Evolutionary conservation across 495 filamentous ascomycete genomes (phyloP), one percentile per base, ranked within the genome.

Genomic region (Penicillium manginii): DNA sequence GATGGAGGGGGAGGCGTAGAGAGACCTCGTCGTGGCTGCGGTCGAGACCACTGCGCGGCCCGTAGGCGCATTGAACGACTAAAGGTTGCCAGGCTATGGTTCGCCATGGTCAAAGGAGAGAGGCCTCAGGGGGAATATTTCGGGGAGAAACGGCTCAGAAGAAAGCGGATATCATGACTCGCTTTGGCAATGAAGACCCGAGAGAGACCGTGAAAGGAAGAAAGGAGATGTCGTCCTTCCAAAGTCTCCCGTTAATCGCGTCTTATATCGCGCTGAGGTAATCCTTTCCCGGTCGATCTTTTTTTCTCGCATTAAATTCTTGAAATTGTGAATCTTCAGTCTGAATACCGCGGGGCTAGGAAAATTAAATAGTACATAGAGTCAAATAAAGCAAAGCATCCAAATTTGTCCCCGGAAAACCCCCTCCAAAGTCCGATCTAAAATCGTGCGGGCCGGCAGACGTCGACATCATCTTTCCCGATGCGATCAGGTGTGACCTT

Each of bases 1-100:
- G 26, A 8, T 29, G 60, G 51, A 15, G 68, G 53, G n/a, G 72
- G 57, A 53, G 68, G 65, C 18, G 69, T 72, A 7, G 73, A 70
- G 26, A 70, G 49, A 31, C 46, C 45, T 45, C 67, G 66, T 54
- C 64, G 64, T 17, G 61, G 50, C 31, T 54, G 65, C 15, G 52
- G 56, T 39, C 50, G 49, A 48, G 19, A 32, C 18, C 39, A 32
- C 42, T 32, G 63, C 61, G 12, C 22, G 45, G 53, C 45, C 42
- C 49, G 51, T 39, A 55, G 32, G 49, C 61, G 68, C 47, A 69
- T 40, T 26, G 23, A 55, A 32, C 55, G 65, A 48, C 69, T 50
- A 37, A 68, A 53, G 52, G 47, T 55, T n/a, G 61, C 43, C 17
- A 57, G 52, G 23, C 52, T 43, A 19, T 49, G 58, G 39, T 48